Evolutionary conservation across 1,284 basidiomycete species (phyloP).

Genomic region (Paramarasmius palmivorus): DNA sequence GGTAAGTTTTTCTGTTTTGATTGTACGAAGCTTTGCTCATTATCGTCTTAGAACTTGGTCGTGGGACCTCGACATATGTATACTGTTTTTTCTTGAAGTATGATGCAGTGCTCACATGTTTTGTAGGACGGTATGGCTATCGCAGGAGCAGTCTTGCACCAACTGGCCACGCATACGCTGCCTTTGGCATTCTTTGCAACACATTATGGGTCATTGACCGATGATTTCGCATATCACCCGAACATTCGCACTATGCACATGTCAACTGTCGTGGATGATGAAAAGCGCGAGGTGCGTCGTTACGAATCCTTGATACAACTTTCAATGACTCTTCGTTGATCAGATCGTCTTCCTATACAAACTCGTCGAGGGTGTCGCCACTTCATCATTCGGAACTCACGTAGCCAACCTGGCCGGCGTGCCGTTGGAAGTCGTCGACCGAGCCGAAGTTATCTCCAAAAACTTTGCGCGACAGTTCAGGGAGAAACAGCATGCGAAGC

Average conservation of each 20-base stretch:
- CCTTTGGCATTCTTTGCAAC: constrained; percentile 87
- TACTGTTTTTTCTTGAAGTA: constrained; percentile 16
- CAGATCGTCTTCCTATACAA: constrained; percentile 93
- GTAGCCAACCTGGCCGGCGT: constrained; percentile 89
- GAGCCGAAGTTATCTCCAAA: constrained; percentile 84
- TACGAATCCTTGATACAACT: constrained; percentile 6
- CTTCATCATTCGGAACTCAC: constrained; percentile 91
- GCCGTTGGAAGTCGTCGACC: constrained; percentile 76
- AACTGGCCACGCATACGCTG: constrained; percentile 88
- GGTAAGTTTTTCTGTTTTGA: constrained; percentile 46
- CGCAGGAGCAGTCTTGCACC: constrained; percentile 90
- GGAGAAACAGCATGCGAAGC: constrained; percentile 66
- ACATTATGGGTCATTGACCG: constrained; percentile 85
- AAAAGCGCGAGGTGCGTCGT: constrained; percentile 71
- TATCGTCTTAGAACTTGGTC: constrained; percentile 72
- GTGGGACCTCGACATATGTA: constrained; percentile 85
- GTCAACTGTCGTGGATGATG: constrained; percentile 90
- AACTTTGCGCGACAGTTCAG: constrained; percentile 89
- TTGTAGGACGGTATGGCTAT: constrained; percentile 92
- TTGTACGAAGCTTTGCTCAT: constrained; percentile 4
- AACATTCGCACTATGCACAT: constrained; percentile 95
- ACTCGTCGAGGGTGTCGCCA: constrained; percentile 85
- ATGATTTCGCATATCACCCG: constrained; percentile 88
- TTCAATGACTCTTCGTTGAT: constrained; percentile 5
- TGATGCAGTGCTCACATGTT: constrained; percentile 6